Conservation (phyloP, 306 rosid species). For the Vicia sativa region DNA sequence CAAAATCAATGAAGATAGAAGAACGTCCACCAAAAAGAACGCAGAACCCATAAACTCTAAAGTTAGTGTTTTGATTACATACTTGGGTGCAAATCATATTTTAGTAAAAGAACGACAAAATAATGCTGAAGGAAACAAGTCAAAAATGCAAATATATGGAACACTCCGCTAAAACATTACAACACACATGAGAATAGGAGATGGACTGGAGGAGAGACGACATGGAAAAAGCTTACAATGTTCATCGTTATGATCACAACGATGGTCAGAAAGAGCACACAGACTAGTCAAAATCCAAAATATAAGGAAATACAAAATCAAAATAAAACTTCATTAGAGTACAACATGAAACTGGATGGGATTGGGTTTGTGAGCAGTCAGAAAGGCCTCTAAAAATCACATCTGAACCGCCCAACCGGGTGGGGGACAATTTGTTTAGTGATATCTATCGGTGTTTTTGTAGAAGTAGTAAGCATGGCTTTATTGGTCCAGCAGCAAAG, state of each 20-base stretch:
- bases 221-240: background rate
- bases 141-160: background rate
- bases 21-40: too few relatives aligned
- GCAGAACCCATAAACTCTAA: too few relatives aligned
- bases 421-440: slow-evolving; percentile 16
- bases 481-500: slow-evolving; percentile 49
- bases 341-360: slow-evolving; percentile 1
- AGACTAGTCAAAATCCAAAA: slow-evolving; percentile 13
- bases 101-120: background rate
- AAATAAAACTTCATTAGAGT: slow-evolving; percentile 5
- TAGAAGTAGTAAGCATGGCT: slow-evolving; percentile 38
- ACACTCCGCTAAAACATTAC: slow-evolving; percentile 9
- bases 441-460: slow-evolving; percentile 43
- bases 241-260: background rate
- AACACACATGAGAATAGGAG: slow-evolving; percentile 3
- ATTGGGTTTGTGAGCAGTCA: too few relatives aligned
- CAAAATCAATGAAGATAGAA: too few relatives aligned
- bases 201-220: background rate
- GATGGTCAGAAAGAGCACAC: background rate
- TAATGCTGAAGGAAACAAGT: background rate
- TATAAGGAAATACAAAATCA: background rate
- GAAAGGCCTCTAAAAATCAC: too few relatives aligned
- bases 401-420: background rate
- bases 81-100: background rate
- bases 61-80: background rate